Evolutionary conservation across 352 stramenopile species (phyloP).

Genomic region (Plasmopara halstedii): DNA sequence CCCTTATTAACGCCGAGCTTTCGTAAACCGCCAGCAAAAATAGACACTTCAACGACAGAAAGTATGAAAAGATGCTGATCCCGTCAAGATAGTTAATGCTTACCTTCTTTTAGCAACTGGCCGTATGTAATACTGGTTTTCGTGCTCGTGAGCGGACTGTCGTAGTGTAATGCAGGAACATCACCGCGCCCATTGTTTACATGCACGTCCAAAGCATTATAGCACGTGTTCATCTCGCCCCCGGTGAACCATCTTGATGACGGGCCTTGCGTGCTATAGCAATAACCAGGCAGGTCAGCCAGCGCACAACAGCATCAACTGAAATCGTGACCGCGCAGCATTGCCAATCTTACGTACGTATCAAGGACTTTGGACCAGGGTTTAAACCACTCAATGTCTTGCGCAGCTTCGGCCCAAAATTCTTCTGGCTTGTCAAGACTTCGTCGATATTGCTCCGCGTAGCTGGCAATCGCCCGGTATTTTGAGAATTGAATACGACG

Average conservation of each 20-base stretch:
- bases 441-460: slow-evolving; percentile 33
- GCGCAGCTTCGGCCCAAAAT: slow-evolving; percentile 45
- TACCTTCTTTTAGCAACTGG: slow-evolving; percentile 55
- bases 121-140: slow-evolving; percentile 65
- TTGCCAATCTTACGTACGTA: slow-evolving; percentile 24
- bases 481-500: slow-evolving; percentile 1
- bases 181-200: slow-evolving; percentile 48
- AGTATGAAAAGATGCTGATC: too few species aligned
- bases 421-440: slow-evolving; percentile 34
- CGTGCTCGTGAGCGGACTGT: slow-evolving; percentile 48
- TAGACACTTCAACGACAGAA: slow-evolving; percentile 30
- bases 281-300: not conserved
- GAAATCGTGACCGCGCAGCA: not conserved
- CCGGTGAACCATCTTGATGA: slow-evolving; percentile 46
- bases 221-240: slow-evolving; percentile 64
- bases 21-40: slow-evolving; percentile 51
- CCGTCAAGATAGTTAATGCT: too few species aligned
- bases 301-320: not conserved
- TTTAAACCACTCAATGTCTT: slow-evolving; percentile 49
- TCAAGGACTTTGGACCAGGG: slow-evolving; percentile 38
- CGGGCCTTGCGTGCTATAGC: slow-evolving; percentile 20
- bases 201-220: slow-evolving; percentile 56
- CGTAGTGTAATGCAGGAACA: slow-evolving; percentile 44
- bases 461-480: slow-evolving; percentile 22
- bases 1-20: slow-evolving; percentile 65